A percentile compares a stretch with the other conserved stretches of the same genome.
These are phyloP conservation scores for Lasiodiplodia sp. DNA, from an alignment of 2,329 filamentous ascomycete species.

Conservation along the genomic window DNA sequence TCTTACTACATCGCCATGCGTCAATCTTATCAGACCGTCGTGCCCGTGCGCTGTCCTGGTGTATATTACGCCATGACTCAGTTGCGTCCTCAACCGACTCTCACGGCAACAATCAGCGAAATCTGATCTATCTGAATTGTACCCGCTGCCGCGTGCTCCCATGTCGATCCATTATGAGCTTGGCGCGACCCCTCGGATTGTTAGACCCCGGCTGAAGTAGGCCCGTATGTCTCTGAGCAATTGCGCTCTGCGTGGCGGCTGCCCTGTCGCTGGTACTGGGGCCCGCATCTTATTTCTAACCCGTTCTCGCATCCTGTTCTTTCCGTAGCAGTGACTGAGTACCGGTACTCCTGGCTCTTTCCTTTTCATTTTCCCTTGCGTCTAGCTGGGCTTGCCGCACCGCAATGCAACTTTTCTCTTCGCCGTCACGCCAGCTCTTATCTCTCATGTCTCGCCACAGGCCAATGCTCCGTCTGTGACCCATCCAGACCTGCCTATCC, in stretches of 20 bases:
- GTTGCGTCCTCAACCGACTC: background rate
- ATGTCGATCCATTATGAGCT: background rate
- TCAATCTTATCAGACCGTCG: conserved; percentile 3
- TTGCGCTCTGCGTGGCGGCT: conserved; percentile 1
- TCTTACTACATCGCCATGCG: conserved; percentile 4
- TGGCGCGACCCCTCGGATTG: background rate
- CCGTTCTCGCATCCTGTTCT: background rate
- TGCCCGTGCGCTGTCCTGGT: conserved; percentile 12
- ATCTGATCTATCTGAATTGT: conserved; percentile 17
- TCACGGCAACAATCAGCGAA: conserved; percentile 17
- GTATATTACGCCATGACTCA: conserved; percentile 3
- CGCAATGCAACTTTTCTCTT: conserved; percentile 1
- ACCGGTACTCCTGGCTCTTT: conserved; percentile 5
- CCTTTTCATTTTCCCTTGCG: background rate
- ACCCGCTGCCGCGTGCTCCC: conserved; percentile 1
- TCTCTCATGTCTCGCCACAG: conserved; percentile 22
- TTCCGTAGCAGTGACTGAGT: background rate
- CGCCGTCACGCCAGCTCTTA: conserved; percentile 18
- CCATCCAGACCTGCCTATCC: conserved; percentile 11
- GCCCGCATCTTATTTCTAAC: conserved; percentile 3
- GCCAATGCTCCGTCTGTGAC: conserved; percentile 23
- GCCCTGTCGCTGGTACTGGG: background rate
- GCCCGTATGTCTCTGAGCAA: background rate
- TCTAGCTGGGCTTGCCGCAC: conserved; percentile 20
- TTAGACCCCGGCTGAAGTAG: background rate